Conservation (phyloP, 208 protist species). For the Phytomonas francai region DNA sequence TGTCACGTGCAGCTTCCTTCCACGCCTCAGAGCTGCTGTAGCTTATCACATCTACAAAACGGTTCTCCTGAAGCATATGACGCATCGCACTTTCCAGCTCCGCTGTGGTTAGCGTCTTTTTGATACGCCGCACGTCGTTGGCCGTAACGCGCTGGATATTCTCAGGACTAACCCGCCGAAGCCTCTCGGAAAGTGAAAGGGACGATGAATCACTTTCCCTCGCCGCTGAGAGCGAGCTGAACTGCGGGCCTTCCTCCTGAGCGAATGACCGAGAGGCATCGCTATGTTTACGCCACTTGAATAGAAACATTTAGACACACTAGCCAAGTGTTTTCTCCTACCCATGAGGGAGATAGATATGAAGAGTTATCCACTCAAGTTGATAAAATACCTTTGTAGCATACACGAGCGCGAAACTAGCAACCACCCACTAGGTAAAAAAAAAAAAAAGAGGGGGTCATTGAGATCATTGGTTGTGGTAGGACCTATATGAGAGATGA, state of each 20-base stretch:
- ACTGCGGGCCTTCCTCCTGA: background rate
- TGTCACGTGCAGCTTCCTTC: slow-evolving; percentile 22
- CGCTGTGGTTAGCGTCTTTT: slow-evolving; percentile 20
- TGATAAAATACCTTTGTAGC: background rate
- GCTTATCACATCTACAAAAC: slow-evolving; percentile 51
- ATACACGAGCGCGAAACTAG: background rate
- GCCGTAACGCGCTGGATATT: slow-evolving; percentile 47
- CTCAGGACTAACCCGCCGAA: slow-evolving; percentile 37
- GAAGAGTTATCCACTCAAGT: background rate
- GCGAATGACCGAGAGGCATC: background rate
- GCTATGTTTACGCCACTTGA: background rate
- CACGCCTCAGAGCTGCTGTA: slow-evolving; percentile 21
- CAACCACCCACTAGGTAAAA: background rate
- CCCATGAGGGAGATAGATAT: background rate
- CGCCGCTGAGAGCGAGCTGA: slow-evolving; percentile 3
- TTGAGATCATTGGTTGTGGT: background rate
- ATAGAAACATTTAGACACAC: background rate
- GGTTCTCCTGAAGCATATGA: slow-evolving; percentile 58
- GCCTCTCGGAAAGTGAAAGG: slow-evolving; percentile 30
- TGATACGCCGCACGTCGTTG: slow-evolving; percentile 40
- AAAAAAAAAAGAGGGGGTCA: background rate
- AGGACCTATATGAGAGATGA: background rate
- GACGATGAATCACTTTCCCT: background rate
- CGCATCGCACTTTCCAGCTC: slow-evolving; percentile 35
- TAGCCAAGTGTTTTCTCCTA: background rate